Evolutionary conservation across 176 grass and related monocot genomes (phyloP), one percentile per base, ranked within the genome.

Genomic region (Zoysia japonica): DNA sequence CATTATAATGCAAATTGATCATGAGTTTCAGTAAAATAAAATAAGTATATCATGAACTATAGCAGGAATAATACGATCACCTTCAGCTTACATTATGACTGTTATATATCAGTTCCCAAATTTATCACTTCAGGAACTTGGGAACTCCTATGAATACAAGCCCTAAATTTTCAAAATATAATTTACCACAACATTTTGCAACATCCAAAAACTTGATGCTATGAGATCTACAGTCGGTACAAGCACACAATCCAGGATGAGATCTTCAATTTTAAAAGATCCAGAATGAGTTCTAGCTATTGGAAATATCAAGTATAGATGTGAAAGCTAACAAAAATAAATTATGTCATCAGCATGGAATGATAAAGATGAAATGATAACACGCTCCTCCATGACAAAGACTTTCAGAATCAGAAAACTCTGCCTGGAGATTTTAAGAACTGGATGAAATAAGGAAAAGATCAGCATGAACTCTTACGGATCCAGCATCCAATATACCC

Each of bases 401-500:
- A 28, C 28, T 28, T 28, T 28, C 28, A 28, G 28, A 28, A 28
- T 28, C 28, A 28, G 28, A 28, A 28, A 28, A 28, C 28, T 28
- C 28, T 28, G 28, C 28, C 28, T 28, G 28, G 28, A 28, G 28
- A 28, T 28, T 28, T 28, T 28, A 28, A 28, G 28, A 28, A 28
- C 28, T 28, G 28, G 28, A 28, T 28, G 28, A 28, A 28, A 28
- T 28, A 28, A 28, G 59, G 17, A 67, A 69, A 77, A 50, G 41
- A 49, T 11, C 47, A 8, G 14, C 72, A 77, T 72, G 17, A 78
- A 43, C 10, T 68, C 90, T 99, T 86, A 99, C 96, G 84, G 92
- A 76, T 96, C 90, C 70, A 99, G 92, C 90, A 96, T 96, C 96
- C 96, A 99, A 76, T 89, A 99, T 87, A 79, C 80, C 12, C 96